phyloP scores from a whole-genome alignment of 179 eudicot species.

The Nepenthes alata region DNA sequence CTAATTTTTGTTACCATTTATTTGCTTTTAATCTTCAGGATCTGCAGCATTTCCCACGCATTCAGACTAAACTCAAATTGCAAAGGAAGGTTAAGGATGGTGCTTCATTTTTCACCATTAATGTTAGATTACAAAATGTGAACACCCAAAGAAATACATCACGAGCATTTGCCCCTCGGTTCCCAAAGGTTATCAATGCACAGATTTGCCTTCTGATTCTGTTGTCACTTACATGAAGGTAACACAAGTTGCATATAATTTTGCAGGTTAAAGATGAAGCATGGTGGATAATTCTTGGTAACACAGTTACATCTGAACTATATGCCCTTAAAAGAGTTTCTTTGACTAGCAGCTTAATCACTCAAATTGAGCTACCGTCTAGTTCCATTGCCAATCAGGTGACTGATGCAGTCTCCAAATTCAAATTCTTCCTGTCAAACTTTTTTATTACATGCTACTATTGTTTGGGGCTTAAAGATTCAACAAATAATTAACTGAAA shows the following conservation, averaged over 20 bases:
- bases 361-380: constrained; percentile 66
- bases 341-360: constrained; percentile 46
- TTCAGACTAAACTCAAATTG: constrained; percentile 49
- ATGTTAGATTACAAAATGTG: constrained; percentile 49
- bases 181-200: constrained; percentile 52
- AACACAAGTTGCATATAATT: constrained; percentile 1
- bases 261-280: constrained; percentile 90
- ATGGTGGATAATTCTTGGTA: constrained; percentile 88
- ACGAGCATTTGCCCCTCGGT: constrained; percentile 77
- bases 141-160: constrained; percentile 38
- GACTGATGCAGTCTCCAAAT: background rate
- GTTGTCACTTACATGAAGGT: background rate
- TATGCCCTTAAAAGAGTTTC: constrained; percentile 74
- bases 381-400: constrained; percentile 46
- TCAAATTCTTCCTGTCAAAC: background rate
- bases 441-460: background rate
- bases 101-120: constrained; percentile 23
- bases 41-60: constrained; percentile 62
- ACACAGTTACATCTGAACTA: constrained; percentile 57
- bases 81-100: constrained; percentile 32
- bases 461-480: background rate
- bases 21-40: constrained; percentile 34
- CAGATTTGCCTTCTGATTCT: background rate
- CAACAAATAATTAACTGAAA: too few relatives aligned
- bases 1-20: background rate